Conservation (phyloP, 139 green algal species). For the Eudorina sp. region DNA sequence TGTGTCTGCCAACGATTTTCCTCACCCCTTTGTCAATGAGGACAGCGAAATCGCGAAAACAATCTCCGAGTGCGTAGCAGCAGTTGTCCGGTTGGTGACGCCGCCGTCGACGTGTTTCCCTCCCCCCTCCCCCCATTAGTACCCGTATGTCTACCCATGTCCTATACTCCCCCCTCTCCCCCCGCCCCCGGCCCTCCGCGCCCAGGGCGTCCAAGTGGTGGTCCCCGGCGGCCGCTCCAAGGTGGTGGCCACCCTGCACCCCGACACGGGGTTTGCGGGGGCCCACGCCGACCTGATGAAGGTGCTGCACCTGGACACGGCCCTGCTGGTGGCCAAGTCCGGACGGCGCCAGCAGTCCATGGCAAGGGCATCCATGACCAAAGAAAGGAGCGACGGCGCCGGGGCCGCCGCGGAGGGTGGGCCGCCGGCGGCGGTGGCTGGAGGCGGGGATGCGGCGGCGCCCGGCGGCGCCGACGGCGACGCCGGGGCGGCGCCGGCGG, state of each 20-base stretch:
- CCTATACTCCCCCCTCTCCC: too few relatives aligned
- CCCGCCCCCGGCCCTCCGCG: too few relatives aligned
- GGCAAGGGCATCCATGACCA: background rate
- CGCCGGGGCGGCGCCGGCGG: background rate
- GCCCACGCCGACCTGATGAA: conserved; percentile 29
- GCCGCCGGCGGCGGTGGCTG: background rate
- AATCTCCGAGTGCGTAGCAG: too few relatives aligned
- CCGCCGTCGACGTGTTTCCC: too few relatives aligned
- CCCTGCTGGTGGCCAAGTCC: background rate
- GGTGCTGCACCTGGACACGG: conserved; percentile 18
- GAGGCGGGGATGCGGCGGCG: background rate
- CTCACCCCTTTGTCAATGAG: too few relatives aligned
- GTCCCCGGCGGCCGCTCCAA: background rate
- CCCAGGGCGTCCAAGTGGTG: conserved; percentile 7
- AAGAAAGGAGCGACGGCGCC: background rate
- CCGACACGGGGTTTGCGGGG: conserved; percentile 29
- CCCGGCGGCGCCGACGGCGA: background rate
- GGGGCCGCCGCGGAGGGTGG: background rate
- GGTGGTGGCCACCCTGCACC: conserved; percentile 6
- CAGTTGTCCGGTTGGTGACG: too few relatives aligned
- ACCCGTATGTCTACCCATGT: too few relatives aligned
- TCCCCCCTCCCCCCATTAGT: too few relatives aligned
- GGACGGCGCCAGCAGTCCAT: background rate
- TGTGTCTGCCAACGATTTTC: too few relatives aligned
- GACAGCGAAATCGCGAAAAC: too few relatives aligned